Evolutionary conservation across 768 basidiomycete species (phyloP).

Genomic region (Boletus reticulatus): DNA sequence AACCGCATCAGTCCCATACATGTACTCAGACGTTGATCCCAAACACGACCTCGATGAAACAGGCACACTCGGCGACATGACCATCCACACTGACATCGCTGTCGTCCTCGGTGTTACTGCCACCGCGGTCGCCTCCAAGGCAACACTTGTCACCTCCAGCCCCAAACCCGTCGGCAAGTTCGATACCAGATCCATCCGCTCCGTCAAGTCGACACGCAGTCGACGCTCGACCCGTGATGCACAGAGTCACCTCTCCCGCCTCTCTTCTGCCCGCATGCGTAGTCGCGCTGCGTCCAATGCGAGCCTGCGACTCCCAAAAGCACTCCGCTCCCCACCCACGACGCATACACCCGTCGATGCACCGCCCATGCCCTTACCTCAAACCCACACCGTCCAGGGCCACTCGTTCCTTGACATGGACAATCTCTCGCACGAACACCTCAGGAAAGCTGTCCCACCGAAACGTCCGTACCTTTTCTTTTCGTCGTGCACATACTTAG

Average conservation of each 20-base stretch:
- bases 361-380: constrained; percentile 28
- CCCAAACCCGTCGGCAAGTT: constrained; percentile 3
- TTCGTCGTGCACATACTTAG: neutral
- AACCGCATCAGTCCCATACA: no score
- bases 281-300: constrained; percentile 63
- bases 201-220: constrained; percentile 25
- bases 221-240: constrained; percentile 24
- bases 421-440: constrained; percentile 31
- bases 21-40: neutral
- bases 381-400: constrained; percentile 2
- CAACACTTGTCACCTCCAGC: constrained; percentile 26
- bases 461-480: constrained; percentile 4
- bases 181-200: constrained; percentile 26
- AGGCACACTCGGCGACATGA: constrained; percentile 19
- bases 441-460: constrained; percentile 20
- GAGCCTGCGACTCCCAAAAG: constrained; percentile 58
- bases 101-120: constrained; percentile 39
- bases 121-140: constrained; percentile 36
- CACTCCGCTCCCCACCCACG: constrained; percentile 31
- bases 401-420: constrained; percentile 37
- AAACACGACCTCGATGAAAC: constrained; percentile 28
- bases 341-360: constrained; percentile 32
- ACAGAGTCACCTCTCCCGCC: constrained; percentile 38
- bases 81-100: constrained; percentile 27
- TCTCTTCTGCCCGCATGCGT: constrained; percentile 64